These are phyloP conservation scores for Cladosporium sp. DNA, from an alignment of 2,329 filamentous ascomycete species.

Conservation along the genomic window DNA sequence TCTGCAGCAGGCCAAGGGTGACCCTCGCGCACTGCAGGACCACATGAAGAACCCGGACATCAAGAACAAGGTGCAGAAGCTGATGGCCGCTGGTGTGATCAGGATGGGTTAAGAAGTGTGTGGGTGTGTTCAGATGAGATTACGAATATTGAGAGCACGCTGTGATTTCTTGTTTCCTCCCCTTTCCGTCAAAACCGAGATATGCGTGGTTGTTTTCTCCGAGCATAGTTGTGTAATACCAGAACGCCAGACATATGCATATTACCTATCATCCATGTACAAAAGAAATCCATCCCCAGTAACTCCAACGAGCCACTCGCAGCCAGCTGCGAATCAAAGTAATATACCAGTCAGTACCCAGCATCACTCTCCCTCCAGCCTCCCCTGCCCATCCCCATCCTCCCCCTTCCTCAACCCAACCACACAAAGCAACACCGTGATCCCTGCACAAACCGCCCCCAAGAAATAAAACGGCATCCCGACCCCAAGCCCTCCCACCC, in stretches of 20 bases:
- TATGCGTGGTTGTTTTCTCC: background rate
- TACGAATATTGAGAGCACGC: background rate
- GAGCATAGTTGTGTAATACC: background rate
- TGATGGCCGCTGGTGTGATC: constrained; percentile 90
- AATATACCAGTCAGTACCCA: background rate
- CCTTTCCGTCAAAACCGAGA: background rate
- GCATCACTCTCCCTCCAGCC: background rate
- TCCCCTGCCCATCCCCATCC: constrained; percentile 18
- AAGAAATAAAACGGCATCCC: constrained; percentile 52
- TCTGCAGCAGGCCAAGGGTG: constrained; percentile 90
- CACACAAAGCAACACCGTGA: constrained; percentile 25
- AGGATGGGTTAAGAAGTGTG: constrained; percentile 28
- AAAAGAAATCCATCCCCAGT: background rate
- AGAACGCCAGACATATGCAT: background rate
- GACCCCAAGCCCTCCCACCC: constrained; percentile 49
- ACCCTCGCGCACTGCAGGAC: constrained; percentile 89
- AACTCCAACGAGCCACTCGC: background rate
- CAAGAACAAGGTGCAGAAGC: constrained; percentile 86
- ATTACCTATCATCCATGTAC: background rate
- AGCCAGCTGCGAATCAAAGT: background rate
- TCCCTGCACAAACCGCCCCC: constrained; percentile 33
- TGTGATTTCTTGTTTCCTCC: background rate
- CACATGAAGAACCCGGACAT: constrained; percentile 94
- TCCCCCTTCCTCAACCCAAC: constrained; percentile 36
- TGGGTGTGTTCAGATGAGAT: background rate